Percentiles rank a stretch among this genome's conserved stretches.
phyloP scores from a whole-genome alignment of 495 filamentous ascomycete genomes.

The Aspergillus leporis region DNA sequence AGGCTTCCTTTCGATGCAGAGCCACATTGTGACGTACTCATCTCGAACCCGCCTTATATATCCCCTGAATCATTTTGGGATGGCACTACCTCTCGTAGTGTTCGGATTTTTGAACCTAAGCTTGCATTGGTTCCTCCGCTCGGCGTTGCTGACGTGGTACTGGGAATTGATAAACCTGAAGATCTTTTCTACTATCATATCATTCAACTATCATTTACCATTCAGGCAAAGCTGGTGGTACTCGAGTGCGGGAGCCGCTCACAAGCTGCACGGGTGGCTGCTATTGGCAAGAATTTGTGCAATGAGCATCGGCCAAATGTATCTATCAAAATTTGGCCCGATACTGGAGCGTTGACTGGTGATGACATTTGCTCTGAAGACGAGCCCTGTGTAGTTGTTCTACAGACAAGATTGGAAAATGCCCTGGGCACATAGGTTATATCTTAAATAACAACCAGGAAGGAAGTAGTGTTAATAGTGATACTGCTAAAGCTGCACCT shows the following conservation, averaged over 20 bases:
- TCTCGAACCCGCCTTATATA: slow-evolving; percentile 92
- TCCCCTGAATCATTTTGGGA: slow-evolving; percentile 56
- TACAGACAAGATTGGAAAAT: background rate
- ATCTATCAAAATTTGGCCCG: slow-evolving; percentile 12
- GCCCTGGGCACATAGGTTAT: background rate
- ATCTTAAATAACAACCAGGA: background rate
- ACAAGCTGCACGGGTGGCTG: slow-evolving; percentile 37
- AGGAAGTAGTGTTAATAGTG: too few species aligned
- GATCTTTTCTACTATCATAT: slow-evolving; percentile 45
- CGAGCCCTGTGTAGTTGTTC: slow-evolving; percentile 14
- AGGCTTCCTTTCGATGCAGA: slow-evolving; percentile 5
- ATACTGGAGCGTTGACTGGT: background rate
- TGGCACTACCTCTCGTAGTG: slow-evolving; percentile 64
- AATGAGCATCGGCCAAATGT: background rate
- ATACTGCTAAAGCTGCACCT: too few species aligned
- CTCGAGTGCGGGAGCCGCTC: slow-evolving; percentile 39
- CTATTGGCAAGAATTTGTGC: slow-evolving; percentile 17
- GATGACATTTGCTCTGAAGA: background rate
- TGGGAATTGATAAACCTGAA: slow-evolving; percentile 19
- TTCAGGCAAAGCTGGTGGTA: slow-evolving; percentile 30
- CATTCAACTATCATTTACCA: slow-evolving; percentile 21
- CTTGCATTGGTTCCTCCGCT: slow-evolving; percentile 70
- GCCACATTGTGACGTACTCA: slow-evolving; percentile 63
- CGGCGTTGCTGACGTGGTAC: background rate
- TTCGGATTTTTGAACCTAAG: slow-evolving; percentile 77